These are phyloP conservation scores for Macadamia tetraphylla DNA, from an alignment of 164 flowering plant species.

Conservation along the genomic window DNA sequence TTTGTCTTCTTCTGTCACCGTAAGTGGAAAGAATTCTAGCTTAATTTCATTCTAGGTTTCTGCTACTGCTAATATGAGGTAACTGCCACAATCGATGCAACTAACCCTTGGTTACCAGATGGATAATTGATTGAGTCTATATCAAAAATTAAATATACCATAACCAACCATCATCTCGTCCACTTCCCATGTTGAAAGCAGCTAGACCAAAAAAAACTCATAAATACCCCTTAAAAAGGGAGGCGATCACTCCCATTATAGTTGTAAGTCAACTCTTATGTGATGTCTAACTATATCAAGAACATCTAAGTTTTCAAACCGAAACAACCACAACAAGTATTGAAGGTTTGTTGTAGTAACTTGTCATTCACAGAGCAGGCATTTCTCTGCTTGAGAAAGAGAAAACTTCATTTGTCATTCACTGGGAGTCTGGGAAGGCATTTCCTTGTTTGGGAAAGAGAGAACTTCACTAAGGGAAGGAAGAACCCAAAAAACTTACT, in stretches of 20 bases:
- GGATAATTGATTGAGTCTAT: not conserved
- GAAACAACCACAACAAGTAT: too few species aligned
- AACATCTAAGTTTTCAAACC: too few species aligned
- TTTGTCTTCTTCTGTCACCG: conserved; percentile 61
- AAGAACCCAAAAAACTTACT: too few species aligned
- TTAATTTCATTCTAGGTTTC: not conserved
- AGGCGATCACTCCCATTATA: not conserved
- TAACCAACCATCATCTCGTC: not conserved
- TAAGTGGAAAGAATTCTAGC: conserved; percentile 1
- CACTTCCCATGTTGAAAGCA: not conserved
- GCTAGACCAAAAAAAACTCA: not conserved
- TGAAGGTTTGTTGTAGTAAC: too few species aligned
- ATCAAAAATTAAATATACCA: not conserved
- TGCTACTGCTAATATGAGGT: not conserved
- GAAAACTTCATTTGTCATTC: too few species aligned
- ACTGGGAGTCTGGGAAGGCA: too few species aligned
- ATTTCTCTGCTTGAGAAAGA: too few species aligned
- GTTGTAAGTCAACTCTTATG: not conserved
- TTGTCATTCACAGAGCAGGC: too few species aligned
- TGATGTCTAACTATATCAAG: not conserved
- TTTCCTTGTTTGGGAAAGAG: too few species aligned
- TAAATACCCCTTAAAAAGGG: not conserved
- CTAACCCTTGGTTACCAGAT: not conserved
- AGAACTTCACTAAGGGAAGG: too few species aligned
- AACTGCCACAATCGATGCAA: not conserved